Evolutionary conservation across 2,329 filamentous ascomycete species (phyloP), one percentile per base, ranked within the genome.

Genomic region (Colletotrichum costaricense): DNA sequence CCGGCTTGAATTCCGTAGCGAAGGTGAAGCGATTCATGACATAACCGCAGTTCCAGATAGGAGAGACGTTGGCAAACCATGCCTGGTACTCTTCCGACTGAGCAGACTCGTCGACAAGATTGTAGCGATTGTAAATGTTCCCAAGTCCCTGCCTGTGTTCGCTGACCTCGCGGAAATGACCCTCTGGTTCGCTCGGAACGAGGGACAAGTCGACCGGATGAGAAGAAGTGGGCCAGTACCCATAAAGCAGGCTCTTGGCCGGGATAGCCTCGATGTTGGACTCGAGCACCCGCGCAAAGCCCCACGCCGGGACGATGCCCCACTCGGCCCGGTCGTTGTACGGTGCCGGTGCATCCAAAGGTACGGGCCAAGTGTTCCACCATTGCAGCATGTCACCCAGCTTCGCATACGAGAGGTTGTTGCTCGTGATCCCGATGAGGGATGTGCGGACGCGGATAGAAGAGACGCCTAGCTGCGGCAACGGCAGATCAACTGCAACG

Each of bases 301-400:
- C 87, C 86, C 86, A 88, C n/a, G 82, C 84, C 54, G 84, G 83
- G 14, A 85, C 84, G 71, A 86, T 84, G 4, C 85, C 86, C 79
- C 85, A 88, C n/a, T 77, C 76, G 2, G 77, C 57, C 4, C 63
- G 38, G 75, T 87, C 80, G 75, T 83, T 81, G 49, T 79, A 82
- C 4, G 80, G 79, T 0, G 78, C 75, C 5, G 80, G 80, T 1
- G 81, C 80, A 22, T 76, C 75, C 0, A 74, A 14, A 0, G 85
- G 86, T 0, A 85, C 79, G 0, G 83, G 86, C 76, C 86, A 87
- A 8, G 83, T 77, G 73, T 84, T 81, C 85, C 86, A 88, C 81
- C 81, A 83, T 57, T 76, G 54, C 5, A 80, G 70, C 3, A 78
- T 28, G 5, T 76, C 75, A 24, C 81, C 82, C 0, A 78, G 28